A percentile compares a stretch with the other conserved stretches of the same genome.
phyloP scores from a whole-genome alignment of 2,329 filamentous ascomycete genomes.

The Catunica adiposa region DNA sequence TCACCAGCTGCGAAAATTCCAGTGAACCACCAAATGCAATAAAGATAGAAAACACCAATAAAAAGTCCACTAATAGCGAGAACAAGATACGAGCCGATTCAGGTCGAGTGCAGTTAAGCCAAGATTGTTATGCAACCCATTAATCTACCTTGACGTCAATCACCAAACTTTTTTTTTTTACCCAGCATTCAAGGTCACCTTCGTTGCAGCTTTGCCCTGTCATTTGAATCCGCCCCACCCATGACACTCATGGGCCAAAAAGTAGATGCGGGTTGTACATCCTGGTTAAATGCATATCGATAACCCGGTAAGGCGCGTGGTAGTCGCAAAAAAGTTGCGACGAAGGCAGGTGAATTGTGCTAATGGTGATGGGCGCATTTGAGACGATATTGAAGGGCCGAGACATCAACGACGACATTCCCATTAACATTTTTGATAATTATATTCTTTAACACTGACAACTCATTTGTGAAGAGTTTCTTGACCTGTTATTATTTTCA shows the following conservation, averaged over 20 bases:
- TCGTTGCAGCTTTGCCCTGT: neutral
- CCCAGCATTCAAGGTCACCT: neutral
- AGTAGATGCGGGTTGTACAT: neutral
- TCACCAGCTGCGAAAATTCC: neutral
- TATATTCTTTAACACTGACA: too few relatives aligned
- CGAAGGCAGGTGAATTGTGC: neutral
- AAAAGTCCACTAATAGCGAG: neutral
- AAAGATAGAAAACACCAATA: neutral
- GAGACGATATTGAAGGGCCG: neutral
- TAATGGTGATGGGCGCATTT: neutral
- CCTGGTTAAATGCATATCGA: conserved; percentile 12
- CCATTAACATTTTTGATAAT: neutral
- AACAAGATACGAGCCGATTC: neutral
- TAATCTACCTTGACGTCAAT: neutral
- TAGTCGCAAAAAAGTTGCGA: conserved; percentile 1
- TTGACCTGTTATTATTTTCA: too few relatives aligned
- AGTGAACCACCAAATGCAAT: neutral
- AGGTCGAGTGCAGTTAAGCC: too few relatives aligned
- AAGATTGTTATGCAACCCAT: too few relatives aligned
- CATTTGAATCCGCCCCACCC: conserved; percentile 2
- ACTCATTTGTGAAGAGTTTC: too few relatives aligned
- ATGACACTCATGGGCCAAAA: conserved; percentile 6
- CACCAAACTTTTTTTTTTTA: conserved; percentile 8
- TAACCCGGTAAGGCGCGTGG: conserved; percentile 5
- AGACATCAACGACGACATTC: neutral